Conservation (phyloP, 2,329 filamentous ascomycete genomes). For the Macroventuria anomochaeta region DNA sequence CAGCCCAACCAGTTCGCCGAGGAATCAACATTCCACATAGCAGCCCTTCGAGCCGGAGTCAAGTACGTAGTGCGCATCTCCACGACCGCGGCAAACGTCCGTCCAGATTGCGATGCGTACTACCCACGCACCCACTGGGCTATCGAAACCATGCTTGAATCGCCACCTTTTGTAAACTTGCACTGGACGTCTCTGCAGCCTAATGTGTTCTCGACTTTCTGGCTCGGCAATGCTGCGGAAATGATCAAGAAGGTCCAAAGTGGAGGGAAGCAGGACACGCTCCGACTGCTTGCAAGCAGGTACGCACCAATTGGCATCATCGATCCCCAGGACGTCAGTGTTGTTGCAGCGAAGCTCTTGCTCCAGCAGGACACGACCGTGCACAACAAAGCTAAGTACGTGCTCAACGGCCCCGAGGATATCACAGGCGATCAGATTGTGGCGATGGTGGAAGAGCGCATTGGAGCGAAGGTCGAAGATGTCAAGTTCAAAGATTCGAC, state of each 20-base stretch:
- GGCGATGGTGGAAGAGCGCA: slow-evolving; percentile 20
- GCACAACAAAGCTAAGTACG: slow-evolving; percentile 24
- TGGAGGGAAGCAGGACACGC: slow-evolving; percentile 11
- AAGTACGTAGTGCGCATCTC: slow-evolving; percentile 28
- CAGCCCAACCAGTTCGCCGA: slow-evolving; percentile 27
- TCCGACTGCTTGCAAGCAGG: slow-evolving; percentile 1
- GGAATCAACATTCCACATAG: slow-evolving; percentile 25
- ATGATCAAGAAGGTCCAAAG: slow-evolving; percentile 13
- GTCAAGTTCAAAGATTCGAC: slow-evolving; percentile 20
- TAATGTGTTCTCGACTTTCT: slow-evolving; percentile 14
- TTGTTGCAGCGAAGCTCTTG: slow-evolving; percentile 23
- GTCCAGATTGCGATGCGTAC: slow-evolving; percentile 19
- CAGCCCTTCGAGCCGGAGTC: slow-evolving; percentile 19
- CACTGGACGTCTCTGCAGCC: slow-evolving; percentile 27
- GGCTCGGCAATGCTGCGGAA: slow-evolving; percentile 8
- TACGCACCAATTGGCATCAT: slow-evolving; percentile 18
- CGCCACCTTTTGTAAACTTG: slow-evolving; percentile 12
- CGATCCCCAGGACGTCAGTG: slow-evolving; percentile 24
- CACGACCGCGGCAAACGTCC: slow-evolving; percentile 21
- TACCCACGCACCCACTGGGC: slow-evolving; percentile 28
- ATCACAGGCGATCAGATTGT: slow-evolving; percentile 22
- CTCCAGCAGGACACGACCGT: slow-evolving; percentile 9
- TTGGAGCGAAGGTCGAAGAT: slow-evolving; percentile 19
- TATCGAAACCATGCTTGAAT: slow-evolving; percentile 21
- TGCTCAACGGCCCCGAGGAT: slow-evolving; percentile 24